Percentiles rank a stretch among this genome's conserved stretches.
Evolutionary conservation across 345 rosid species (phyloP).

Genomic region (Firmiana major): DNA sequence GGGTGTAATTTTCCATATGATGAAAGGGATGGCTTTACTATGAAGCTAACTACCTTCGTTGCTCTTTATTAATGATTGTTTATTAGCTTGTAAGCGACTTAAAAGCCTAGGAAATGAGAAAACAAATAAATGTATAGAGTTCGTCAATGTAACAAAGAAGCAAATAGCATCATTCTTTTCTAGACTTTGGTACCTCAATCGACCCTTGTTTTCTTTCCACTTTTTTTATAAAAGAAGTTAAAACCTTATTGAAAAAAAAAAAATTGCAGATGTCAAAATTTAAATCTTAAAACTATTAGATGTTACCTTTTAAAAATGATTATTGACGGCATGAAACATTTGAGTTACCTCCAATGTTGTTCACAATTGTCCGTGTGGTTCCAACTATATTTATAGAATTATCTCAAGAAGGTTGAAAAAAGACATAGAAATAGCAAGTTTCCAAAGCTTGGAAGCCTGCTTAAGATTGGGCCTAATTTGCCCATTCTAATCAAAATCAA

Average conservation of each 20-base stretch:
- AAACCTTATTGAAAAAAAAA: too few relatives aligned
- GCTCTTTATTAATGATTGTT: not conserved
- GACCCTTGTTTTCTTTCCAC: not conserved
- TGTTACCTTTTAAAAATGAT: too few relatives aligned
- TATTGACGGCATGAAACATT: too few relatives aligned
- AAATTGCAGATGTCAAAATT: too few relatives aligned
- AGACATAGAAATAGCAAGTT: not conserved
- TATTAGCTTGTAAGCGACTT: slow-evolving; percentile 2
- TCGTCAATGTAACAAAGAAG: not conserved
- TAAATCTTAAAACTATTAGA: too few relatives aligned
- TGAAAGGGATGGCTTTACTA: not conserved
- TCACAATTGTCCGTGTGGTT: too few relatives aligned
- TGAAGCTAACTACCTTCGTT: not conserved
- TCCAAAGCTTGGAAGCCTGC: not conserved
- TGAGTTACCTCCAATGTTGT: too few relatives aligned
- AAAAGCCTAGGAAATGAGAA: not conserved
- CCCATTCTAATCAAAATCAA: not conserved
- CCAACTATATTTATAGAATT: too few relatives aligned
- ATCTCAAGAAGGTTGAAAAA: too few relatives aligned
- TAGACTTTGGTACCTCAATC: not conserved
- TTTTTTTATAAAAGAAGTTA: too few relatives aligned
- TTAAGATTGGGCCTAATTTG: not conserved
- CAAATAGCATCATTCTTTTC: not conserved
- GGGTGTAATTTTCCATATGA: not conserved
- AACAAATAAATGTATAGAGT: not conserved